Percentiles rank a stretch among this genome's conserved stretches.
Conservation (phyloP, 2,329 filamentous ascomycete genomes). For the Fusarium secorum region DNA sequence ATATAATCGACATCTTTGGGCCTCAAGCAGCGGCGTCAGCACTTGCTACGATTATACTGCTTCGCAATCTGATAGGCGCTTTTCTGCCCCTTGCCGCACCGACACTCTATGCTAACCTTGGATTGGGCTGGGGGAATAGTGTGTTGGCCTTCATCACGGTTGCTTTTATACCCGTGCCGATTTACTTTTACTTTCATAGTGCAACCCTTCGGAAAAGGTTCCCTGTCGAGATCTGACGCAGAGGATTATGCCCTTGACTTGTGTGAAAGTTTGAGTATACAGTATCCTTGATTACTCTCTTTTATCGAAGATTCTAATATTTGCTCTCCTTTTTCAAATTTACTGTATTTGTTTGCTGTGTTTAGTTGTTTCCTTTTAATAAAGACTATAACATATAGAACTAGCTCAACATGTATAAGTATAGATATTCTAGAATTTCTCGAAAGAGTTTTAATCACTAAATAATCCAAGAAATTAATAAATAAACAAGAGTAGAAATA, state of each 20-base stretch:
- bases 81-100: conserved; percentile 19
- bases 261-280: not conserved
- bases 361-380: not conserved
- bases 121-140: conserved; percentile 56
- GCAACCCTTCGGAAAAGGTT: conserved; percentile 40
- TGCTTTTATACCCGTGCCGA: conserved; percentile 51
- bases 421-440: not conserved
- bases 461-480: rapidly evolving
- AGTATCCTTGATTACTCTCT: rapidly evolving
- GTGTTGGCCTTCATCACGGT: conserved; percentile 52
- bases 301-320: rapidly evolving
- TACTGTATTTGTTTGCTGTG: not conserved
- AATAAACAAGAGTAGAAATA: rapidly evolving
- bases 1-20: not conserved
- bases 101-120: conserved; percentile 43
- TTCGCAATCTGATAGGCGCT: conserved; percentile 7
- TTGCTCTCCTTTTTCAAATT: rapidly evolving
- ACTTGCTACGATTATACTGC: conserved; percentile 23
- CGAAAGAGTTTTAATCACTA: not conserved
- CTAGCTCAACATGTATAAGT: rapidly evolving
- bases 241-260: rapidly evolving
- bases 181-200: conserved; percentile 50
- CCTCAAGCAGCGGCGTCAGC: conserved; percentile 16
- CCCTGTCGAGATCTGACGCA: not conserved
- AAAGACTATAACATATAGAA: not conserved